Conservation (phyloP, 2,329 filamentous ascomycete genomes). For the Zymoseptoria ardabiliae region DNA sequence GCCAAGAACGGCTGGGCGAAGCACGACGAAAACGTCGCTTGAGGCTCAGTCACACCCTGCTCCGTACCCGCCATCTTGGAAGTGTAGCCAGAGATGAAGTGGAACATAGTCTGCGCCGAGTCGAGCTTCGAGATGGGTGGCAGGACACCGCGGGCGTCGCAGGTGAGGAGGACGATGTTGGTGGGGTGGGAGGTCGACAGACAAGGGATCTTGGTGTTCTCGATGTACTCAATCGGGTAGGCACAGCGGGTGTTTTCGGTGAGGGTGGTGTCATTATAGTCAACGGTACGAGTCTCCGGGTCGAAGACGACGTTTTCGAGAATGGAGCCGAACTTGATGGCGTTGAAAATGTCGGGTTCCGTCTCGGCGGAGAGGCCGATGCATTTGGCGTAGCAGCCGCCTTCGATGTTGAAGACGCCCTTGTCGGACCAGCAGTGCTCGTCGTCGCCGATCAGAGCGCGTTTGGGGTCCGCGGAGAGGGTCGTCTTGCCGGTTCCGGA, state of each 20-base stretch:
- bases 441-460: conserved; percentile 92
- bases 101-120: conserved; percentile 97
- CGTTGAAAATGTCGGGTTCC: conserved; percentile 95
- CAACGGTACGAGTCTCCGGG: conserved; percentile 76
- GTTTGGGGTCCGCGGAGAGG: conserved; percentile 92
- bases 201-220: conserved; percentile 98
- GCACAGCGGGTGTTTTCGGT: conserved; percentile 98
- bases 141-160: conserved; percentile 93
- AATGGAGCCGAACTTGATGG: conserved; percentile 94
- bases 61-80: conserved; percentile 99
- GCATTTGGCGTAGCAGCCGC: conserved; percentile 98
- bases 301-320: conserved; percentile 99
- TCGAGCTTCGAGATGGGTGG: conserved; percentile 96
- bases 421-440: conserved; percentile 99
- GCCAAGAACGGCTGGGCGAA: conserved; percentile 99
- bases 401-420: conserved; percentile 99
- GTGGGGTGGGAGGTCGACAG: conserved; percentile 76
- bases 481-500: conserved; percentile 99
- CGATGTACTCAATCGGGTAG: conserved; percentile 98
- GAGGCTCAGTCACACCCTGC: conserved; percentile 91
- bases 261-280: conserved; percentile 91
- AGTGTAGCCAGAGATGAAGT: conserved; percentile 99
- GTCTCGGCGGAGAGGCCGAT: conserved; percentile 96
- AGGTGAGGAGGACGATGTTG: conserved; percentile 98
- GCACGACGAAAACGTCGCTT: conserved; percentile 98